Percentiles rank a stretch among this genome's conserved stretches.
Evolutionary conservation across 2,329 filamentous ascomycete genomes (phyloP).

Genomic region (Emericellopsis atlantica): DNA sequence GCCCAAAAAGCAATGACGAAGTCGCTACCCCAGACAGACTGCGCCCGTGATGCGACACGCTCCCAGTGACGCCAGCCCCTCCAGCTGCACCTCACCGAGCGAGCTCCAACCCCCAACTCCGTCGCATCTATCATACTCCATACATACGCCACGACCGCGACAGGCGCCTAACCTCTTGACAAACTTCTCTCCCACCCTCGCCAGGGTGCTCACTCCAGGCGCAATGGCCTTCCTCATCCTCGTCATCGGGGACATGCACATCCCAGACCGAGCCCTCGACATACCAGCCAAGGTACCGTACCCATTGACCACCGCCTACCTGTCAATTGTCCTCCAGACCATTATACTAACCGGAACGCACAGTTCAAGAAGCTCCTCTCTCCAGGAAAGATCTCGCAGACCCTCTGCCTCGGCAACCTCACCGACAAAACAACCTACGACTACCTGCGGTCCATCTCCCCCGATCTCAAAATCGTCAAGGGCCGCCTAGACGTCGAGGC

Average conservation of each 20-base stretch:
- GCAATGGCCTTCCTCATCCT: slow-evolving; percentile 83
- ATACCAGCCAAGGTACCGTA: slow-evolving; percentile 70
- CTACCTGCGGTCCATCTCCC: slow-evolving; percentile 62
- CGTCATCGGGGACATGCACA: slow-evolving; percentile 87
- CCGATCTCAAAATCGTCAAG: slow-evolving; percentile 59
- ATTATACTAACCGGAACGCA: too few species aligned
- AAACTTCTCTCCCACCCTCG: background rate
- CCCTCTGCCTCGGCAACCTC: slow-evolving; percentile 67
- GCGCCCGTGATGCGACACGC: too few species aligned
- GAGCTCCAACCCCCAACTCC: too few species aligned
- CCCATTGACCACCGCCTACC: background rate
- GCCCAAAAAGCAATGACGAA: too few species aligned
- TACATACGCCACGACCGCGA: too few species aligned
- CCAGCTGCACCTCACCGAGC: too few species aligned
- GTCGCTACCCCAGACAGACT: too few species aligned
- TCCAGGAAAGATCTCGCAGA: slow-evolving; percentile 73
- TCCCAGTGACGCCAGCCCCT: too few species aligned
- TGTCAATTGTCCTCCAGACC: background rate
- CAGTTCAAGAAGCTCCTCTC: slow-evolving; percentile 80
- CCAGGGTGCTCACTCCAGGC: background rate
- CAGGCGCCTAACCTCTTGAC: background rate
- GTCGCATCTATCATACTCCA: too few species aligned
- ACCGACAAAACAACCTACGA: slow-evolving; percentile 73
- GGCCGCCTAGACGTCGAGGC: slow-evolving; percentile 56
- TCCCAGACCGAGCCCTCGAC: slow-evolving; percentile 82